Evolutionary conservation across 495 filamentous ascomycete genomes (phyloP).

Genomic region (Neurospora sp.): DNA sequence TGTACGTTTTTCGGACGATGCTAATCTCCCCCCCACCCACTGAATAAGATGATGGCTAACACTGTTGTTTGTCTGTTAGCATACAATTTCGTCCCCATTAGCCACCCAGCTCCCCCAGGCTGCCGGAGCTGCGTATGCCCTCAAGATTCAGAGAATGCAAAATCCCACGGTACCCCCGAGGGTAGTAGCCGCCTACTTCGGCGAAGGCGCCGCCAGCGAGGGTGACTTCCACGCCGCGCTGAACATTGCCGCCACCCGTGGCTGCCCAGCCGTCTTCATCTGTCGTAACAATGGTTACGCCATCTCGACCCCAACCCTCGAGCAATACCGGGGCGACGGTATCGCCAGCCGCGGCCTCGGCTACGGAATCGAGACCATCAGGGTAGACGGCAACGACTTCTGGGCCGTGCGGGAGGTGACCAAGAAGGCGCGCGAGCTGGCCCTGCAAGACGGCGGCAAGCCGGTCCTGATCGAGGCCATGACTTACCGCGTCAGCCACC

Average conservation of each 20-base stretch:
- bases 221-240: conserved; percentile 96
- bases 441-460: conserved; percentile 64
- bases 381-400: conserved; percentile 95
- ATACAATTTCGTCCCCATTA: conserved; percentile 86
- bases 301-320: conserved; percentile 86
- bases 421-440: conserved; percentile 63
- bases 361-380: conserved; percentile 94
- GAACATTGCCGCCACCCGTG: conserved; percentile 90
- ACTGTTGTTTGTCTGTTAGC: conserved; percentile 32
- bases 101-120: conserved; percentile 96
- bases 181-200: conserved; percentile 85
- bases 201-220: conserved; percentile 94
- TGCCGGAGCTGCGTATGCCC: conserved; percentile 83
- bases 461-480: conserved; percentile 91
- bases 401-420: conserved; percentile 86
- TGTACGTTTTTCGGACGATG: conserved; percentile 33
- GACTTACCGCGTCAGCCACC: conserved; percentile 94
- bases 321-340: conserved; percentile 95
- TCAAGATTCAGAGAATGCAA: conserved; percentile 74
- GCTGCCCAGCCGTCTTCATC: conserved; percentile 86
- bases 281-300: conserved; percentile 98
- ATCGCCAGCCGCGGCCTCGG: conserved; percentile 92
- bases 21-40: not conserved
- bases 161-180: conserved; percentile 54
- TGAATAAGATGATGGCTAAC: conserved; percentile 5